These are phyloP conservation scores for Candida glaebosa DNA, from an alignment of 805 yeast genomes.

Conservation along the genomic window DNA sequence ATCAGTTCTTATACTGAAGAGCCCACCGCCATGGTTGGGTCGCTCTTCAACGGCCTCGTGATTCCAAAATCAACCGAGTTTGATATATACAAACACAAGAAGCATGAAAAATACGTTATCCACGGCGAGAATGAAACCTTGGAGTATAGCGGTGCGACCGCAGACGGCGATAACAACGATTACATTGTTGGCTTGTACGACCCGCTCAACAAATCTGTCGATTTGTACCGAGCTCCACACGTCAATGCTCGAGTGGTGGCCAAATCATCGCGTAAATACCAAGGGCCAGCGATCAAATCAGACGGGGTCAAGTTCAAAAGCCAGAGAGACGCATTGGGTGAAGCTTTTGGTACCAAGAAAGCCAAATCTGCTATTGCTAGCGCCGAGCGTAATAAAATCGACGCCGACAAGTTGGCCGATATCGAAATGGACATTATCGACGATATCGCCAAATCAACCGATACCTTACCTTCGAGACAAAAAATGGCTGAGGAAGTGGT, in stretches of 20 bases:
- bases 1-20: conserved; percentile 39
- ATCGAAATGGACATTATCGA: conserved; percentile 81
- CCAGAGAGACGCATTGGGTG: conserved; percentile 85
- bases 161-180: conserved; percentile 30
- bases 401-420: conserved; percentile 72
- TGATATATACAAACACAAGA: conserved; percentile 55
- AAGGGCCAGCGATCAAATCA: conserved; percentile 65
- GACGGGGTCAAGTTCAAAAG: conserved; percentile 45
- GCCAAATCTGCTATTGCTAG: conserved; percentile 88
- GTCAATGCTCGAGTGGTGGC: conserved; percentile 62
- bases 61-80: conserved; percentile 59
- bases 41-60: conserved; percentile 76
- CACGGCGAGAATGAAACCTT: conserved; percentile 78
- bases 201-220: conserved; percentile 57
- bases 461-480: conserved; percentile 66
- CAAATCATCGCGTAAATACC: conserved; percentile 50
- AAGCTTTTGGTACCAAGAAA: conserved; percentile 94
- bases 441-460: conserved; percentile 66
- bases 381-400: conserved; percentile 79
- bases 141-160: conserved; percentile 63
- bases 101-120: conserved; percentile 40
- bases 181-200: conserved; percentile 81
- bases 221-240: conserved; percentile 61
- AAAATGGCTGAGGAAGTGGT: conserved; percentile 56
- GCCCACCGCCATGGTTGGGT: conserved; percentile 54